A percentile compares a stretch with the other conserved stretches of the same genome.
Conservation (phyloP, 768 basidiomycete species). For the Terana coerulea region DNA sequence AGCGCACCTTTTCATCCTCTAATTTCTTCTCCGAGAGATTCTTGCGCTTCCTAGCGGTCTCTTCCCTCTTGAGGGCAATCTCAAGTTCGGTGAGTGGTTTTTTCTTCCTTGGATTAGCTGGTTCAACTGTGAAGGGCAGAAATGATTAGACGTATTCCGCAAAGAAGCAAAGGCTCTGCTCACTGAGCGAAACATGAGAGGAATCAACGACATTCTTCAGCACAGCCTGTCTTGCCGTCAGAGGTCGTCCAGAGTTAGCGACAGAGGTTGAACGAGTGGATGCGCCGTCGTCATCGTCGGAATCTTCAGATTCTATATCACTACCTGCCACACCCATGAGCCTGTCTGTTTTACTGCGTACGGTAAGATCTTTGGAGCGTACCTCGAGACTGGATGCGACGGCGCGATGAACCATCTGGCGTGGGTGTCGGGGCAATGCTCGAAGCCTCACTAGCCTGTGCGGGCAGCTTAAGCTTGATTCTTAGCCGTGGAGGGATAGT, state of each 20-base stretch:
- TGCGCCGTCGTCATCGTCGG: conserved; percentile 40
- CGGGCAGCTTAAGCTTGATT: conserved; percentile 58
- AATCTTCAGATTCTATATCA: conserved; percentile 42
- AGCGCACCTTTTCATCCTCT: conserved; percentile 74
- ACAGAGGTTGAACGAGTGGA: conserved; percentile 27
- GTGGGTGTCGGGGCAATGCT: conserved; percentile 14
- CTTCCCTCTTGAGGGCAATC: conserved; percentile 70
- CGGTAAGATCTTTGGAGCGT: no score
- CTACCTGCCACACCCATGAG: conserved; percentile 24
- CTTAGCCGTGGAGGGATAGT: conserved; percentile 43
- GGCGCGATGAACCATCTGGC: conserved; percentile 17
- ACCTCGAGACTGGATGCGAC: conserved; percentile 18
- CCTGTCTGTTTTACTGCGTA: no score
- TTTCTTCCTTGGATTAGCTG: conserved; percentile 46
- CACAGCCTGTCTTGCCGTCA: conserved; percentile 61
- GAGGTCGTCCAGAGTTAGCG: conserved; percentile 22
- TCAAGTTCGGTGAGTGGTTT: conserved; percentile 70
- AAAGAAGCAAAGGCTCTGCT: conserved; percentile 9
- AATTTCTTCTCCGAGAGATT: conserved; percentile 80
- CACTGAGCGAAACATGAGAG: conserved; percentile 64
- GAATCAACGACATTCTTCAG: conserved; percentile 66
- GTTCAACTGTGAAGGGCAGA: conserved; percentile 20
- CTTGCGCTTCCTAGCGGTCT: conserved; percentile 78
- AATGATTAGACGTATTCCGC: background rate
- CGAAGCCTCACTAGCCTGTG: conserved; percentile 16